Percentiles rank a stretch among this genome's conserved stretches.
Conservation (phyloP, 345 rosid genomes). For the Lepidium didymum region DNA sequence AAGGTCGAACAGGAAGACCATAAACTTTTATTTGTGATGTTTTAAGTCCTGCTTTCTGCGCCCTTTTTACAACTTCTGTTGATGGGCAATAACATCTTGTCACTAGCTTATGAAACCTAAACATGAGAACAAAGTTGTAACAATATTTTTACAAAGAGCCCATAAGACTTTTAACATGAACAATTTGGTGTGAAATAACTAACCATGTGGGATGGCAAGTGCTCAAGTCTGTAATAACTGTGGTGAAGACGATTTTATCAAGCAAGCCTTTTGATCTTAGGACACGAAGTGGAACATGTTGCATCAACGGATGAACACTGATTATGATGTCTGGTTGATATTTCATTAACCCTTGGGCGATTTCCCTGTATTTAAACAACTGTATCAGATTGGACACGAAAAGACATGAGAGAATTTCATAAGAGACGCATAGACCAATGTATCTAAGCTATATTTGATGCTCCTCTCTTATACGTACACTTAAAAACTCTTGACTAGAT, state of each 20-base stretch:
- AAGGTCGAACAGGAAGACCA: slow-evolving; percentile 97
- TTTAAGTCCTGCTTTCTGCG: slow-evolving; percentile 78
- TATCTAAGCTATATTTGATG: neutral
- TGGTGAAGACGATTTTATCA: slow-evolving; percentile 84
- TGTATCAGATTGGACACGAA: slow-evolving; percentile 7
- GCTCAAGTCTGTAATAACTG: slow-evolving; percentile 90
- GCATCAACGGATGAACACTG: slow-evolving; percentile 98
- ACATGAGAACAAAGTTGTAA: slow-evolving; percentile 4
- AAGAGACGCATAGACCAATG: neutral
- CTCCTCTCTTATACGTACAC: neutral
- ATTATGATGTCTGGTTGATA: slow-evolving; percentile 93
- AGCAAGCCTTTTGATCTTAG: slow-evolving; percentile 83
- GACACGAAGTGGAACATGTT: slow-evolving; percentile 96
- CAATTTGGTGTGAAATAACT: slow-evolving; percentile 1
- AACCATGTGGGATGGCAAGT: slow-evolving; percentile 99
- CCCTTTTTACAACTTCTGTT: slow-evolving; percentile 81
- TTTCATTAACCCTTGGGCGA: slow-evolving; percentile 95
- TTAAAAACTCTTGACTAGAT: neutral
- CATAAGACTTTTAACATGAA: neutral
- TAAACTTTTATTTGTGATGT: slow-evolving; percentile 83
- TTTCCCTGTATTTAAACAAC: slow-evolving; percentile 51
- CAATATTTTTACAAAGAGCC: neutral
- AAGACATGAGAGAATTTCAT: neutral
- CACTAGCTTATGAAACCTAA: slow-evolving; percentile 99
- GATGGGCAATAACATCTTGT: slow-evolving; percentile 98